These are phyloP conservation scores for Perilla frutescens DNA, from an alignment of 257 asterid genomes.

Conservation along the genomic window DNA sequence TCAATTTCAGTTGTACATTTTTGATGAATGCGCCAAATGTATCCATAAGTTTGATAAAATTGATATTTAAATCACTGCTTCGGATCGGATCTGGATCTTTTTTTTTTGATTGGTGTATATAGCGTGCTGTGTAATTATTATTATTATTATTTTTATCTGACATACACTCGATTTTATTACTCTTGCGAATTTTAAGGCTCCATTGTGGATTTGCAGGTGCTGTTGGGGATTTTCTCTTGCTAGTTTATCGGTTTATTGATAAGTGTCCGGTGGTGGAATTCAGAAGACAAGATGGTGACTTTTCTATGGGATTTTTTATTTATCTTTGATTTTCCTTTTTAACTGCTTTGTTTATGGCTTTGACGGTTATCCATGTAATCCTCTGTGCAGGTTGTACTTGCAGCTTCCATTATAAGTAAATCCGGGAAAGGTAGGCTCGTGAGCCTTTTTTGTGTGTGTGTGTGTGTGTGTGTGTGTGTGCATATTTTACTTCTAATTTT, in stretches of 20 bases:
- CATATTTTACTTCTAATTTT: constrained; percentile 7
- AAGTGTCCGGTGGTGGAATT: constrained; percentile 33
- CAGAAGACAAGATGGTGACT: constrained; percentile 60
- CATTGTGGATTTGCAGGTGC: constrained; percentile 33
- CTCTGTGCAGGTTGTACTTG: constrained; percentile 80
- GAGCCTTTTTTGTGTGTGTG: constrained; percentile 24
- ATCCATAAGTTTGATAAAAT: constrained; percentile 1
- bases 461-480: no score
- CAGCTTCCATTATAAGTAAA: constrained; percentile 83
- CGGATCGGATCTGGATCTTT: constrained; percentile 36
- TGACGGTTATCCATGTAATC: constrained; percentile 16
- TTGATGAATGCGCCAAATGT: background rate
- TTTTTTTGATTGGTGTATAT: constrained; percentile 1
- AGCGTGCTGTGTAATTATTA: background rate
- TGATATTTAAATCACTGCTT: background rate
- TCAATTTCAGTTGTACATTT: background rate
- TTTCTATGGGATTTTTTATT: constrained; percentile 5
- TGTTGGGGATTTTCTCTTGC: background rate
- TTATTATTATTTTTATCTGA: no score
- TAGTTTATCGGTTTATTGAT: constrained; percentile 29
- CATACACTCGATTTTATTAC: background rate
- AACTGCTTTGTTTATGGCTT: constrained; percentile 6
- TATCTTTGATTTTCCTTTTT: background rate
- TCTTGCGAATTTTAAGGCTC: constrained; percentile 24
- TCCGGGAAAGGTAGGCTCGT: constrained; percentile 81